Conservation (phyloP, 257 asterid genomes). For the Salvia hispanica region DNA sequence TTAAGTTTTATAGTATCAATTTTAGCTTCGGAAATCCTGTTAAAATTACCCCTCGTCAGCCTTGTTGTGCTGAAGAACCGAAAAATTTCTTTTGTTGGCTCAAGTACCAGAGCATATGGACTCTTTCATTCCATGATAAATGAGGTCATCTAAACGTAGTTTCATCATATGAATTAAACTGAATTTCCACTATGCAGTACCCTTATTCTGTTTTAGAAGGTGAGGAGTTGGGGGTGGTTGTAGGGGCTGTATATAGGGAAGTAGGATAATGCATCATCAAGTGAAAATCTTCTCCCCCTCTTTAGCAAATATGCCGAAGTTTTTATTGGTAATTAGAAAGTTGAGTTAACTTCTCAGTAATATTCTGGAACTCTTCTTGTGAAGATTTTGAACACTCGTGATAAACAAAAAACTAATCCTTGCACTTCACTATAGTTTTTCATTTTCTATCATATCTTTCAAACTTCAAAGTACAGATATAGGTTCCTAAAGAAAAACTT, state of each 20-base stretch:
- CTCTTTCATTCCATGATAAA: background rate
- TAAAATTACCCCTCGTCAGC: no score
- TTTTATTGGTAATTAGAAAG: background rate
- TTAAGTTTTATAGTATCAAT: slow-evolving; percentile 13
- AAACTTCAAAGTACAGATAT: background rate
- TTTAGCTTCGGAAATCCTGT: no score
- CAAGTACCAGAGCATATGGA: slow-evolving; percentile 6
- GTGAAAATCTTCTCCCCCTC: background rate
- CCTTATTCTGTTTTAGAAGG: background rate
- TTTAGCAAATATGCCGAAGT: background rate
- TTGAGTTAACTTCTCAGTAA: background rate
- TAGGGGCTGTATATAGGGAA: background rate
- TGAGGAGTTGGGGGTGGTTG: slow-evolving; percentile 2
- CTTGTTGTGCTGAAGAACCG: background rate
- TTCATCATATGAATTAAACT: no score
- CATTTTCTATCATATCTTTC: background rate
- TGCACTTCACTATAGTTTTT: background rate
- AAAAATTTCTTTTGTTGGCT: slow-evolving; percentile 9
- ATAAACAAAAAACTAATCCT: background rate
- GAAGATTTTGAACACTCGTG: background rate
- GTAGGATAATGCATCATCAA: background rate
- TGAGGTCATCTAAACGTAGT: background rate
- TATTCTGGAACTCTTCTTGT: background rate
- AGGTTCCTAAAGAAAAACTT: background rate
- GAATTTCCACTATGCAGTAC: no score